These are phyloP conservation scores for Talaromyces rugulosus DNA, from an alignment of 2,329 filamentous ascomycete species.

Conservation along the genomic window DNA sequence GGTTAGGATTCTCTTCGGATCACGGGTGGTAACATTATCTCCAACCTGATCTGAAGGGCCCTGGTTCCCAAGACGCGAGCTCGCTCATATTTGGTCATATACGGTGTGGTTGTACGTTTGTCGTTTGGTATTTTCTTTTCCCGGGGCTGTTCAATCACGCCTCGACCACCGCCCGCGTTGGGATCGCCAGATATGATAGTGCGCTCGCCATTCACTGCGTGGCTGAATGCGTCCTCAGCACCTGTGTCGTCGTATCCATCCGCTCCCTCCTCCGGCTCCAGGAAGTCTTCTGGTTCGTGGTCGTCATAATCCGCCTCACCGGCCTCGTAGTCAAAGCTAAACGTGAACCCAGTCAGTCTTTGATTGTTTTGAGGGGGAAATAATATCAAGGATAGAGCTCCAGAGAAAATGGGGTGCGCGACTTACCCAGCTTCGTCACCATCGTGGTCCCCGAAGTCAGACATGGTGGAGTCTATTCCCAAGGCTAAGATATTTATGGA, in stretches of 20 bases:
- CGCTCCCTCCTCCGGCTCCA: conserved; percentile 54
- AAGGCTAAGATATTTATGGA: neutral
- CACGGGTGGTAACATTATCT: conserved; percentile 3
- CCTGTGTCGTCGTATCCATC: conserved; percentile 47
- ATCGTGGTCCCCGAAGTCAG: conserved; percentile 68
- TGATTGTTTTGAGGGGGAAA: neutral
- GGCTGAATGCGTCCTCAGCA: conserved; percentile 34
- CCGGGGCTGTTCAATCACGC: conserved; percentile 55
- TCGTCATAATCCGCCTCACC: conserved; percentile 64
- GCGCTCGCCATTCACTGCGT: conserved; percentile 36
- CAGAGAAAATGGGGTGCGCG: neutral
- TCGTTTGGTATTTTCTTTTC: conserved; percentile 89
- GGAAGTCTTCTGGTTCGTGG: conserved; percentile 57
- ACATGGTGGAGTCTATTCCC: conserved; percentile 50
- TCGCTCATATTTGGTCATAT: conserved; percentile 99
- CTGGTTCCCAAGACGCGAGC: conserved; percentile 90
- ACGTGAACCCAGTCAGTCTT: conserved; percentile 19
- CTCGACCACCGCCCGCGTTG: conserved; percentile 45
- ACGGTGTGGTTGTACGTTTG: conserved; percentile 86
- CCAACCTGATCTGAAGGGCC: conserved; percentile 90
- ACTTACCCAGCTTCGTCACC: conserved; percentile 56
- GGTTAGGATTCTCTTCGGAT: neutral
- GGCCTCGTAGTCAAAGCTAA: conserved; percentile 51
- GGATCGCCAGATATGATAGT: conserved; percentile 49
- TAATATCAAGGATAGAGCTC: neutral